Evolutionary conservation across 768 basidiomycete species (phyloP).

Genomic region (Suillus brevipes): DNA sequence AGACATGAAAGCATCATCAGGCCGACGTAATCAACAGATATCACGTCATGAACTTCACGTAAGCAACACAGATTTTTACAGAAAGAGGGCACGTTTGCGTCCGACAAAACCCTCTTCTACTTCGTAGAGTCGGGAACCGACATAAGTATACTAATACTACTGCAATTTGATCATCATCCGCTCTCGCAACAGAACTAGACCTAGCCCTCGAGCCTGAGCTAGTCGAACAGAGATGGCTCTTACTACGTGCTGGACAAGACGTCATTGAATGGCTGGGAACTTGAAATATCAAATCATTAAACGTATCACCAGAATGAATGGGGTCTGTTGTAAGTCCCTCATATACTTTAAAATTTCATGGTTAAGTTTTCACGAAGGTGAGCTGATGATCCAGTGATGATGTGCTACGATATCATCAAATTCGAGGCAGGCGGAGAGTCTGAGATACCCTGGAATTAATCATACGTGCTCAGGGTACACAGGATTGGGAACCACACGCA

Average conservation of each 20-base stretch:
- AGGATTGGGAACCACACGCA: constrained; percentile 34
- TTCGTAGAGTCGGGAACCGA: too few species aligned
- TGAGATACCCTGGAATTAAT: constrained; percentile 38
- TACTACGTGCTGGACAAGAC: constrained; percentile 48
- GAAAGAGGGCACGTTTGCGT: too few species aligned
- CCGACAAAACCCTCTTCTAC: too few species aligned
- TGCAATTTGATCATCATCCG: not conserved
- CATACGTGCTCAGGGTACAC: constrained; percentile 43
- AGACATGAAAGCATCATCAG: too few species aligned
- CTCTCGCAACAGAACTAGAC: not conserved
- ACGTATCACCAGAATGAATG: constrained; percentile 36
- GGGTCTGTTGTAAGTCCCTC: constrained; percentile 44
- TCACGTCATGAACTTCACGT: too few species aligned
- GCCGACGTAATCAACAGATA: too few species aligned
- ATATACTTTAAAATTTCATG: constrained; percentile 6
- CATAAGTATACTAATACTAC: too few species aligned
- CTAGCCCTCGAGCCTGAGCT: constrained; percentile 35
- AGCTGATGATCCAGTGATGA: constrained; percentile 25
- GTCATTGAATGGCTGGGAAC: constrained; percentile 45
- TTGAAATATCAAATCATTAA: constrained; percentile 35
- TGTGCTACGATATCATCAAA: constrained; percentile 41
- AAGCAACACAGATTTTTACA: too few species aligned
- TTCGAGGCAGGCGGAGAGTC: constrained; percentile 29
- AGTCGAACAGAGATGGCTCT: constrained; percentile 34
- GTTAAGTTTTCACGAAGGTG: constrained; percentile 25